Evolutionary conservation across 1,284 basidiomycete species (phyloP).

Genomic region (Leccinum subrobustum): DNA sequence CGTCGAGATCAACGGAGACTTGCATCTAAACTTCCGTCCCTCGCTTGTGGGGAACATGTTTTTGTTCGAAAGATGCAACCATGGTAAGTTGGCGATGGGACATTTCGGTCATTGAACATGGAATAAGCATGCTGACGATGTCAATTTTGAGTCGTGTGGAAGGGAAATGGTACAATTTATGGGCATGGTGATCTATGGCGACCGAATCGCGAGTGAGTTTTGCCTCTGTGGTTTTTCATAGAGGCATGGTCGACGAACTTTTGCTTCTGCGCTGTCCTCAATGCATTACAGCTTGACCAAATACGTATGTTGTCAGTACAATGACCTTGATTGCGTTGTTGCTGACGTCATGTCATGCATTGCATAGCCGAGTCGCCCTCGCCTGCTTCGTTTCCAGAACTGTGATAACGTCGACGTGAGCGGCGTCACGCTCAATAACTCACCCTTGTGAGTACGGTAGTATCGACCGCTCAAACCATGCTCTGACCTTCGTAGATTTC

Average conservation of each 20-base stretch:
- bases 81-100: conserved; percentile 1
- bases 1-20: conserved; percentile 5
- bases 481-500: conserved; percentile 8
- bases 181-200: conserved; percentile 13
- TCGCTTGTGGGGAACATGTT: conserved; percentile 1
- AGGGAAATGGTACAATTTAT: conserved; percentile 8
- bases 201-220: conserved; percentile 2
- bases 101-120: not conserved
- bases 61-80: conserved; percentile 1
- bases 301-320: conserved; percentile 5
- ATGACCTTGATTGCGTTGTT: not conserved
- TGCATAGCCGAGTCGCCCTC: conserved; percentile 7
- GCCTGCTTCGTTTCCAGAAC: conserved; percentile 12
- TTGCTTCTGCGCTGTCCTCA: not conserved
- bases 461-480: not conserved
- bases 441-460: conserved; percentile 6
- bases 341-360: conserved; percentile 5
- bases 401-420: conserved; percentile 13
- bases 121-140: not conserved
- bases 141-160: conserved; percentile 10
- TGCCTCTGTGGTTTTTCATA: not conserved
- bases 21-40: conserved; percentile 5
- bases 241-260: not conserved
- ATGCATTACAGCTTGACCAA: conserved; percentile 7
- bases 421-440: conserved; percentile 17